phyloP scores from a whole-genome alignment of 164 flowering plant species.

The Nymphaea thermarum region DNA sequence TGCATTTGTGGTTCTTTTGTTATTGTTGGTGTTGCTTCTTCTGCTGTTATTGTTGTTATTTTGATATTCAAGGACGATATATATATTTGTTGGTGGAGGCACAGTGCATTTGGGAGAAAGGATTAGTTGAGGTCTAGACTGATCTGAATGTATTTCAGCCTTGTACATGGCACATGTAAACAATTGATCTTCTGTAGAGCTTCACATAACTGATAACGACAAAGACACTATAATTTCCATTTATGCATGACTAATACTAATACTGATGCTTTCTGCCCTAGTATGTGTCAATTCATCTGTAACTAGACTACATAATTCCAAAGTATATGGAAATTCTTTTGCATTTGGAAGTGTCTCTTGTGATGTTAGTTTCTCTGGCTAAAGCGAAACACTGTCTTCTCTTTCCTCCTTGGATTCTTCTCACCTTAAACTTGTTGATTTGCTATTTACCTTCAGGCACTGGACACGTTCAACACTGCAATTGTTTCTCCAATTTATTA shows the following conservation, averaged over 20 bases:
- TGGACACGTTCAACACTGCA: conserved; percentile 86
- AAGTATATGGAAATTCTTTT: not conserved
- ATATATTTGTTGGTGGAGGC: not conserved
- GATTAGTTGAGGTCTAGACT: too few species aligned
- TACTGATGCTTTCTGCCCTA: too few species aligned
- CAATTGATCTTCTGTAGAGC: too few species aligned
- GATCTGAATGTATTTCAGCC: too few species aligned
- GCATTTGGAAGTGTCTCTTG: not conserved
- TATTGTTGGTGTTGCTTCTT: too few species aligned
- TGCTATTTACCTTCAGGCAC: conserved; percentile 40
- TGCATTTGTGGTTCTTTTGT: too few species aligned
- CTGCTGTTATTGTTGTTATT: too few species aligned
- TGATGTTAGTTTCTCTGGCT: not conserved
- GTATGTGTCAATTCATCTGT: not conserved
- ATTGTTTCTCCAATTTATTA: conserved; percentile 93
- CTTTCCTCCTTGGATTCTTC: not conserved
- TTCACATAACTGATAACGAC: too few species aligned
- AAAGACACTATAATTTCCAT: too few species aligned
- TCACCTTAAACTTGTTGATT: not conserved
- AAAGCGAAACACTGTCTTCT: not conserved
- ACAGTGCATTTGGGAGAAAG: not conserved
- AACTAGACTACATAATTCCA: not conserved
- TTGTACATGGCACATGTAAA: too few species aligned
- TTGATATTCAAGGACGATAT: not conserved
- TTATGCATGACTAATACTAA: too few species aligned